phyloP scores from a whole-genome alignment of 2,329 filamentous ascomycete species.

The Chaetomium olivaceum region DNA sequence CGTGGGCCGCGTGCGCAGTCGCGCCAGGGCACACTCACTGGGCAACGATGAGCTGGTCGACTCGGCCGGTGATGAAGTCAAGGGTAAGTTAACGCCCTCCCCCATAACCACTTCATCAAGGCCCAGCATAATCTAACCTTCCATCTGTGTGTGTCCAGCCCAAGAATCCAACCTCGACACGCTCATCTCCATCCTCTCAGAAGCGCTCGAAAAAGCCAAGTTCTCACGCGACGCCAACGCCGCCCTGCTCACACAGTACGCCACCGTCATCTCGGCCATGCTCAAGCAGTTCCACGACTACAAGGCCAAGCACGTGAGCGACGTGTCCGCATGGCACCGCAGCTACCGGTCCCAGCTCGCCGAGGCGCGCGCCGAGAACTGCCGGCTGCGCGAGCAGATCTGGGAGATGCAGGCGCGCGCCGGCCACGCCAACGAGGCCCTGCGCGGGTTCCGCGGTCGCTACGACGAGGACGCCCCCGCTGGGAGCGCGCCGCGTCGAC shows the following conservation, averaged over 20 bases:
- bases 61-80: constrained; percentile 57
- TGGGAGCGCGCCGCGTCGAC: constrained; percentile 55
- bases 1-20: constrained; percentile 61
- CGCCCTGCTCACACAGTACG: constrained; percentile 58
- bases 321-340: constrained; percentile 65
- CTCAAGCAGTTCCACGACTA: constrained; percentile 66
- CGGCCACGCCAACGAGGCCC: constrained; percentile 55
- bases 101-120: background rate
- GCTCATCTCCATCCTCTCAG: constrained; percentile 60
- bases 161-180: constrained; percentile 62
- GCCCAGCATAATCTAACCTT: background rate
- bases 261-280: constrained; percentile 57
- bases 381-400: constrained; percentile 63
- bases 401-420: constrained; percentile 67
- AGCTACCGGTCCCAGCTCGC: constrained; percentile 66
- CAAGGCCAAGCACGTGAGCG: constrained; percentile 62
- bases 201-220: constrained; percentile 63
- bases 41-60: constrained; percentile 61
- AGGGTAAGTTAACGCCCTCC: constrained; percentile 44
- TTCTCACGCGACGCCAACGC: constrained; percentile 62
- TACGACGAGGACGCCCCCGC: constrained; percentile 58
- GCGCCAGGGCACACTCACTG: constrained; percentile 53
- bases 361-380: constrained; percentile 65
- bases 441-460: constrained; percentile 57
- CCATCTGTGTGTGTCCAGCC: constrained; percentile 40